Base-by-base conservation (phyloP, 139 green algal species). In the Chlamydomonas sphaeroides region DNA sequence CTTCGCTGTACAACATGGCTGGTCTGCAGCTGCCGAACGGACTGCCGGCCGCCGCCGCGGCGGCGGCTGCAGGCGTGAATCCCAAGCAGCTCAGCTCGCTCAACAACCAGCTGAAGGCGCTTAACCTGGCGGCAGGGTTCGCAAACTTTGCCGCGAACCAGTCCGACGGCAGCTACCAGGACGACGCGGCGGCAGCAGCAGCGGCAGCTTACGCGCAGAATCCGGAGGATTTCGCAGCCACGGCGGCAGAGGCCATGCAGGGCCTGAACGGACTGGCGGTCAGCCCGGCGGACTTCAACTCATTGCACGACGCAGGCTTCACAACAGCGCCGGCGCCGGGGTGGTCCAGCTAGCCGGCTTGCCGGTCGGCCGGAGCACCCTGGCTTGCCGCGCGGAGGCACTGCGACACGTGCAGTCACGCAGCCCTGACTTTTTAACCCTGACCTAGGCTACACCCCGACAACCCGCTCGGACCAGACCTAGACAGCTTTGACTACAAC, bases 61-160 rank as follows among this genome's bases (percentile, higher is more conserved):
- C 59, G 4, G 61, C 61, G 8, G 85, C 78, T 0, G 76, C 49
- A 48, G 56, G 56, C 56, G 57, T 76, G 1, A 83, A 78, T n/a
- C 51, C 68, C 25, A 84, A 84, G 30, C 76, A 70, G 45, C 56
- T 77, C 65, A 86, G 71, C 57, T 53, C 59, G 1, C 67, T 89
- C 28, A 89, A 89, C 79, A 42, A 84, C 36, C 77, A 84, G 65
- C 79, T 89, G 15, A 86, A 89, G 57, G 85, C 85, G 2, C 79
- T 89, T 14, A 79, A 73, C 38, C 79, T 89, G 6, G 72, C 84
- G 3, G 65, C 59, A 26, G 38, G 42, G 11, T 79, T 88, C 15
- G 57, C 68, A 10, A 68, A 79, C 61, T 85, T 85, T 38, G 73
- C 71, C 38, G 73, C 71, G 5, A 83, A 65, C 65, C 71, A 76